Evolutionary conservation across 306 rosid genomes (phyloP).

Genomic region (Hippophae rhamnoides): DNA sequence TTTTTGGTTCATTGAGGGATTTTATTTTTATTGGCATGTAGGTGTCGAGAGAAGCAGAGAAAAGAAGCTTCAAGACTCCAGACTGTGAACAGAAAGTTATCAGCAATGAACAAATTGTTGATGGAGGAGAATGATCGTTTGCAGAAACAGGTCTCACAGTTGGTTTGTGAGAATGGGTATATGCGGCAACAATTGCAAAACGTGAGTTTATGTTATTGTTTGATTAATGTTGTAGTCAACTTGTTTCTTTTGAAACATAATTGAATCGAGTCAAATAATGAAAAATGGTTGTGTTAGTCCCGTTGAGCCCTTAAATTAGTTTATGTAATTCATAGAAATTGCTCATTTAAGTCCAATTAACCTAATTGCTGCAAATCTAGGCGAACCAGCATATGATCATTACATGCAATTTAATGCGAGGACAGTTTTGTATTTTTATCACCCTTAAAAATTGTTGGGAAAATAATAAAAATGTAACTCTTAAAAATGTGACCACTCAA

Average conservation of each 20-base stretch:
- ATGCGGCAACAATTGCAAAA: slow-evolving; percentile 89
- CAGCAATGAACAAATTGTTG: slow-evolving; percentile 91
- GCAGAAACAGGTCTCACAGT: slow-evolving; percentile 96
- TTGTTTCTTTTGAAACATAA: not conserved
- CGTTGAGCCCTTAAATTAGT: no score
- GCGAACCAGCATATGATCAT: no score
- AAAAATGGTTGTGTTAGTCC: no score
- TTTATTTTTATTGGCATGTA: slow-evolving; percentile 23
- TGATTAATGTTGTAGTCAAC: not conserved
- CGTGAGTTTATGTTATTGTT: slow-evolving; percentile 34
- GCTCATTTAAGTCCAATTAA: no score
- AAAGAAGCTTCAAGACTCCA: slow-evolving; percentile 90
- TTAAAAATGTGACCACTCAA: no score
- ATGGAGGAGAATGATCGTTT: slow-evolving; percentile 98
- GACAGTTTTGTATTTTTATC: no score
- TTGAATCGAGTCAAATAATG: no score
- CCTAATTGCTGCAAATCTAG: no score
- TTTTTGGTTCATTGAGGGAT: slow-evolving; percentile 3
- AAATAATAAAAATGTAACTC: no score
- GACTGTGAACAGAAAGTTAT: slow-evolving; percentile 75
- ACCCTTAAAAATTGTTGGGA: no score
- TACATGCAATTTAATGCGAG: no score
- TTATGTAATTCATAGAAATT: no score
- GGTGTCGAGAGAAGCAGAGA: slow-evolving; percentile 98
- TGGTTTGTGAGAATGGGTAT: slow-evolving; percentile 84